phyloP scores from a whole-genome alignment of 257 asterid species.

The Fraxinus excelsior region DNA sequence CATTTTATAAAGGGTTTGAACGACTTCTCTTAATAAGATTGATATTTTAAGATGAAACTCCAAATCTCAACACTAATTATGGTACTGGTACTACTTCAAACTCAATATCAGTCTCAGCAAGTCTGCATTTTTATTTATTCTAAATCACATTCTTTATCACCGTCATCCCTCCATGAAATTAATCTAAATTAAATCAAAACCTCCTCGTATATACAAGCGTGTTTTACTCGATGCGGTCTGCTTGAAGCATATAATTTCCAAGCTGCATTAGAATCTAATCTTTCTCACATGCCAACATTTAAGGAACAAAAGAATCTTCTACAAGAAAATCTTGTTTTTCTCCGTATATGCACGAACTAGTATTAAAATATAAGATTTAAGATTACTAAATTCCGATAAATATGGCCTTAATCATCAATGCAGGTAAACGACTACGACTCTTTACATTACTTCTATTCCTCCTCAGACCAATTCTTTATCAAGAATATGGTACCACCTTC shows the following conservation, averaged over 20 bases:
- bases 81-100: background rate
- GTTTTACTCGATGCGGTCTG: background rate
- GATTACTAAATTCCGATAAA: background rate
- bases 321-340: background rate
- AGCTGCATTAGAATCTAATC: background rate
- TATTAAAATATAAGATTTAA: background rate
- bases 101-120: background rate
- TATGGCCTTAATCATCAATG: background rate
- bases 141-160: background rate
- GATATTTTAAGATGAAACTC: no score
- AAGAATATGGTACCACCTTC: conserved; percentile 10
- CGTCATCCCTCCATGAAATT: background rate
- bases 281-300: background rate
- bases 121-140: background rate
- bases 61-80: no score
- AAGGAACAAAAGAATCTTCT: background rate
- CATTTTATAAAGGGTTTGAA: no score
- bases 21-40: no score
- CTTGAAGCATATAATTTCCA: background rate
- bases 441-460: conserved; percentile 10
- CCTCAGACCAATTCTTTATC: background rate
- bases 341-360: background rate
- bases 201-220: background rate
- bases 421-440: background rate
- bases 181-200: background rate